These are phyloP conservation scores for Sambucus nigra DNA, from an alignment of 129 eudicot species.

Conservation along the genomic window DNA sequence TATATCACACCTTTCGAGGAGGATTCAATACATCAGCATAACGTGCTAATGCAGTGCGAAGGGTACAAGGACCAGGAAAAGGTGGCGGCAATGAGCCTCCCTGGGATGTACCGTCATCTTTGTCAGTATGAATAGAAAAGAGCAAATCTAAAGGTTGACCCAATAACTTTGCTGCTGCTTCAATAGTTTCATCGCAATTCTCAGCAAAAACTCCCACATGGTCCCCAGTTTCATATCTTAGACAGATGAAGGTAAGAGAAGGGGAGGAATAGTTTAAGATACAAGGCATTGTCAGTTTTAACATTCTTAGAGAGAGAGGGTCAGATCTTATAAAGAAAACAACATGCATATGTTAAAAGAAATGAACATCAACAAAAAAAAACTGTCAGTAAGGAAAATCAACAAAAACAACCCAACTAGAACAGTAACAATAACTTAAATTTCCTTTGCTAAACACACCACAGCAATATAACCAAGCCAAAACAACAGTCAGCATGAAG, in stretches of 20 bases:
- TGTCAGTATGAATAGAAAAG: conserved; percentile 57
- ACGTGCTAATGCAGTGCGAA: conserved; percentile 50
- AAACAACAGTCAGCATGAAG: too few species aligned
- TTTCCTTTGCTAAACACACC: too few species aligned
- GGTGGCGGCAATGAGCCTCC: conserved; percentile 79
- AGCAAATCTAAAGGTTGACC: conserved; percentile 45
- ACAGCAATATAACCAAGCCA: too few species aligned
- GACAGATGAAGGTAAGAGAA: background rate
- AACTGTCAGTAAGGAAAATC: too few species aligned
- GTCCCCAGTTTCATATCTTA: conserved; percentile 82
- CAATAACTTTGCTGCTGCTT: conserved; percentile 56
- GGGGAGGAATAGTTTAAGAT: background rate
- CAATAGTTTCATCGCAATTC: conserved; percentile 62
- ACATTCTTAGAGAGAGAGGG: too few species aligned
- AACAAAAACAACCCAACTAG: too few species aligned
- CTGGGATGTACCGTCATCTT: conserved; percentile 56
- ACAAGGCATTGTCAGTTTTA: background rate
- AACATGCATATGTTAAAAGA: too few species aligned
- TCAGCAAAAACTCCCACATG: conserved; percentile 78
- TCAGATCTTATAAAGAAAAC: too few species aligned
- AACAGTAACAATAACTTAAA: too few species aligned
- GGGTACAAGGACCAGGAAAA: conserved; percentile 68
- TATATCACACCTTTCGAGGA: conserved; percentile 56
- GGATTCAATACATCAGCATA: conserved; percentile 67
- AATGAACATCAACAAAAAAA: too few species aligned